Conservation (phyloP, 1,284 basidiomycete genomes). For the Rhizopogon parksii region DNA sequence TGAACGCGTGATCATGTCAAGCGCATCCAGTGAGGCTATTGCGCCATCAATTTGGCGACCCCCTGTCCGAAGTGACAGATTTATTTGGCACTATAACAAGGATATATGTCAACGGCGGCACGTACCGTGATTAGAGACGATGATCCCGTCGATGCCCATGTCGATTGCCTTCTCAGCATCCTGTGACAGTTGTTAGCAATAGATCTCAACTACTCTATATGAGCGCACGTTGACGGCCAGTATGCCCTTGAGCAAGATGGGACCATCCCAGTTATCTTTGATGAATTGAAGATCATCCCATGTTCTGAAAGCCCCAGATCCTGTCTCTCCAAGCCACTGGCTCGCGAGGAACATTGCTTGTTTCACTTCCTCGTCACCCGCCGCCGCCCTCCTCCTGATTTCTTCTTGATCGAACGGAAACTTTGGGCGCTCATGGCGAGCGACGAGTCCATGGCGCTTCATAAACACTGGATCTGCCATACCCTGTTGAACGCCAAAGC, state of each 20-base stretch:
- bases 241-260: conserved; percentile 66
- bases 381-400: conserved; percentile 31
- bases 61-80: conserved; percentile 32
- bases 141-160: conserved; percentile 63
- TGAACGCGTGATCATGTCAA: conserved; percentile 56
- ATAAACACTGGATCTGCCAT: conserved; percentile 69
- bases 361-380: conserved; percentile 42
- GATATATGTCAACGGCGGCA: not conserved
- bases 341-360: conserved; percentile 39
- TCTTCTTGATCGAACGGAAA: conserved; percentile 53
- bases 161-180: conserved; percentile 68
- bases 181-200: conserved; percentile 23
- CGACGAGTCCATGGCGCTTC: conserved; percentile 39
- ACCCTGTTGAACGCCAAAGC: conserved; percentile 53
- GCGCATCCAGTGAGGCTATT: conserved; percentile 62
- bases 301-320: conserved; percentile 48
- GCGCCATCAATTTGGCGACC: conserved; percentile 80
- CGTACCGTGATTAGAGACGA: conserved; percentile 77
- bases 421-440: conserved; percentile 36
- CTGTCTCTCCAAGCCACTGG: conserved; percentile 52
- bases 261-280: conserved; percentile 63
- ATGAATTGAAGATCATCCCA: conserved; percentile 65
- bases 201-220: not conserved
- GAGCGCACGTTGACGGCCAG: conserved; percentile 38
- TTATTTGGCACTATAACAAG: not conserved